These are phyloP conservation scores for Daedaleopsis nitida DNA, from an alignment of 768 basidiomycete species.

Conservation along the genomic window DNA sequence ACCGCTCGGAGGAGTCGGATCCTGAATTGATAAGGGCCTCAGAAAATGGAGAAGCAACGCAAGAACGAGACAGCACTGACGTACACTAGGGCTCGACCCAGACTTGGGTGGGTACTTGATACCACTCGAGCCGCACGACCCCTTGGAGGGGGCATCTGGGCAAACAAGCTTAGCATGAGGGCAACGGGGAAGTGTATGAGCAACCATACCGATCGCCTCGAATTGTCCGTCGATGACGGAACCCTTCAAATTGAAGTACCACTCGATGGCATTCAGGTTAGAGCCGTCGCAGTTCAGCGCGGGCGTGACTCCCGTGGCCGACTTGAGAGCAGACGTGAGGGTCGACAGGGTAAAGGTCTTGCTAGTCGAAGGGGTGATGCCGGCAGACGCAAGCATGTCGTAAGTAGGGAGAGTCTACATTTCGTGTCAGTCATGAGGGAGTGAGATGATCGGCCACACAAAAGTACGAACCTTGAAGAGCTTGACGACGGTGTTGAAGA, in stretches of 20 bases:
- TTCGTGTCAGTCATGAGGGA: slow-evolving; percentile 22
- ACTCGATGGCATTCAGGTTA: slow-evolving; percentile 49
- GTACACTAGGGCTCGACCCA: slow-evolving; percentile 26
- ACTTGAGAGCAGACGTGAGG: slow-evolving; percentile 55
- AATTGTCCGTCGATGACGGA: slow-evolving; percentile 70
- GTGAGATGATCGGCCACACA: slow-evolving; percentile 3
- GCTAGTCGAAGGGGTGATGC: slow-evolving; percentile 68
- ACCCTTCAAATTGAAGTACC: slow-evolving; percentile 67
- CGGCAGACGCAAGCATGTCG: slow-evolving; percentile 66
- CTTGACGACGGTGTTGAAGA: slow-evolving; percentile 59
- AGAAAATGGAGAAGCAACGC: background rate
- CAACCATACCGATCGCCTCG: slow-evolving; percentile 53
- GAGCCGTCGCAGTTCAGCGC: slow-evolving; percentile 45
- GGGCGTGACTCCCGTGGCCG: slow-evolving; percentile 57
- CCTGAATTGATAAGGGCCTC: background rate
- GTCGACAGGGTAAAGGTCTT: slow-evolving; percentile 59
- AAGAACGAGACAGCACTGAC: background rate
- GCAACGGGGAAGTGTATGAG: background rate
- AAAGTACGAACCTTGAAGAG: slow-evolving; percentile 49
- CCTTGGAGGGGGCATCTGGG: slow-evolving; percentile 50
- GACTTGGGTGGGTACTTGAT: slow-evolving; percentile 64
- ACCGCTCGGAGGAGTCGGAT: slow-evolving; percentile 12
- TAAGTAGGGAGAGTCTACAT: slow-evolving; percentile 66
- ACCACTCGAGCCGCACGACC: slow-evolving; percentile 56
- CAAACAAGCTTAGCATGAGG: background rate